Evolutionary conservation across 2,329 filamentous ascomycete species (phyloP).

Genomic region (Zalaria sp.): DNA sequence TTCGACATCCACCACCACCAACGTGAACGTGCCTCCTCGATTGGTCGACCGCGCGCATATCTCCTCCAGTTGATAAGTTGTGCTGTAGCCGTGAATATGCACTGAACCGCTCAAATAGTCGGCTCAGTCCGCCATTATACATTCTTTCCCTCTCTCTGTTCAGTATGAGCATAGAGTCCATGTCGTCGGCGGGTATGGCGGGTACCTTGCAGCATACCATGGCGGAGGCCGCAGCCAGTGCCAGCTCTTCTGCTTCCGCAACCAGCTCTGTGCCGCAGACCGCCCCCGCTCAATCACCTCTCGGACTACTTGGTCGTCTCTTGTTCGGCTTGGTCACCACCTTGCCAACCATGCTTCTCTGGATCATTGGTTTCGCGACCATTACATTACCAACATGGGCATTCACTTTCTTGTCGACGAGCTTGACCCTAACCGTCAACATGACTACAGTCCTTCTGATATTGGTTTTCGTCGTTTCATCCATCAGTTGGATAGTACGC

Average conservation of each 20-base stretch:
- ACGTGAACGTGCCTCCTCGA: too few relatives aligned
- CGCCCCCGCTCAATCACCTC: conserved; percentile 8
- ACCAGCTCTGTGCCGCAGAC: conserved; percentile 2
- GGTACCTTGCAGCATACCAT: neutral
- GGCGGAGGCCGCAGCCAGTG: neutral
- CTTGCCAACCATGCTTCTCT: conserved; percentile 52
- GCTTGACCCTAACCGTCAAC: conserved; percentile 95
- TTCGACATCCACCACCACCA: too few relatives aligned
- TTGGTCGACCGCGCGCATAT: too few relatives aligned
- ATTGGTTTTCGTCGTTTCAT: conserved; percentile 62
- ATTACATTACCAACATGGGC: conserved; percentile 82
- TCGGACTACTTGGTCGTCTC: conserved; percentile 19
- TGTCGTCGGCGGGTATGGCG: neutral
- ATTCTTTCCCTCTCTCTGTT: too few relatives aligned
- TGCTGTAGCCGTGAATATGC: too few relatives aligned
- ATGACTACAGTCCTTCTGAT: conserved; percentile 89
- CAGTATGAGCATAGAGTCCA: too few relatives aligned
- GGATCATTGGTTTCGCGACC: conserved; percentile 69
- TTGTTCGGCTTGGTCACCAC: conserved; percentile 22
- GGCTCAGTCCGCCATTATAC: too few relatives aligned
- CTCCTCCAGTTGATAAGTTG: too few relatives aligned
- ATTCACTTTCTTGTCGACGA: conserved; percentile 81
- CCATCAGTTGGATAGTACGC: conserved; percentile 80
- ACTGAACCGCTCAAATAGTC: too few relatives aligned
- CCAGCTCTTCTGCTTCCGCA: neutral